Evolutionary conservation across 805 yeast genomes (phyloP).

Genomic region (Jamesozyma rosinii): DNA sequence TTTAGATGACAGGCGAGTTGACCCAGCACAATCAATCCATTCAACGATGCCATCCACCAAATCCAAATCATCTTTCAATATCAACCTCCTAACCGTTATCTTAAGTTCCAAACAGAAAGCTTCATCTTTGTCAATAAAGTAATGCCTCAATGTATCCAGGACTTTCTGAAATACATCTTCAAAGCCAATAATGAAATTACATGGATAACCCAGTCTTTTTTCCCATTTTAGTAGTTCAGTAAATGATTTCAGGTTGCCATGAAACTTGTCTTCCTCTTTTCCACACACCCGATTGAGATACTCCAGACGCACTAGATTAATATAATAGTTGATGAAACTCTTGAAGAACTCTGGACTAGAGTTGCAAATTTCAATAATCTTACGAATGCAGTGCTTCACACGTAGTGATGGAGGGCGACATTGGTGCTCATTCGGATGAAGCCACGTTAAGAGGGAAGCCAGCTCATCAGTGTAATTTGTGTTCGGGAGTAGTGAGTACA

Average conservation of each 20-base stretch:
- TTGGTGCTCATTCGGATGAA: slow-evolving; percentile 23
- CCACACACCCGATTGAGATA: slow-evolving; percentile 10
- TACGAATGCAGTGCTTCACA: slow-evolving; percentile 13
- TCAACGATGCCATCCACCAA: slow-evolving; percentile 12
- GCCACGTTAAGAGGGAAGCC: slow-evolving; percentile 19
- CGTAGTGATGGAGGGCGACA: slow-evolving; percentile 23
- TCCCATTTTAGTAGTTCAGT: slow-evolving; percentile 14
- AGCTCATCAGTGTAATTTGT: slow-evolving; percentile 14
- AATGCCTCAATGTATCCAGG: slow-evolving; percentile 18
- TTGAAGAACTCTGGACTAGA: neutral
- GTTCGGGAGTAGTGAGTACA: slow-evolving; percentile 1
- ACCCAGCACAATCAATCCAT: slow-evolving; percentile 20
- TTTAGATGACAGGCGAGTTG: slow-evolving; percentile 10
- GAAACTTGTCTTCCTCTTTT: neutral
- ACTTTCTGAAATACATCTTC: slow-evolving; percentile 15
- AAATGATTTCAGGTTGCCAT: neutral
- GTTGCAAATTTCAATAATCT: slow-evolving; percentile 3
- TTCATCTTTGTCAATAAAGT: slow-evolving; percentile 16
- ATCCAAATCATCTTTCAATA: slow-evolving; percentile 24
- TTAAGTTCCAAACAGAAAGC: slow-evolving; percentile 10
- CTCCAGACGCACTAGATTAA: slow-evolving; percentile 17
- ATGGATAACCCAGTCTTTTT: slow-evolving; percentile 19
- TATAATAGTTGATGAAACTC: slow-evolving; percentile 12
- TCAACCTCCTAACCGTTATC: slow-evolving; percentile 9
- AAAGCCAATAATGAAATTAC: slow-evolving; percentile 12